phyloP scores from a whole-genome alignment of 78 protist species.

The Isochrysis galbana region DNA sequence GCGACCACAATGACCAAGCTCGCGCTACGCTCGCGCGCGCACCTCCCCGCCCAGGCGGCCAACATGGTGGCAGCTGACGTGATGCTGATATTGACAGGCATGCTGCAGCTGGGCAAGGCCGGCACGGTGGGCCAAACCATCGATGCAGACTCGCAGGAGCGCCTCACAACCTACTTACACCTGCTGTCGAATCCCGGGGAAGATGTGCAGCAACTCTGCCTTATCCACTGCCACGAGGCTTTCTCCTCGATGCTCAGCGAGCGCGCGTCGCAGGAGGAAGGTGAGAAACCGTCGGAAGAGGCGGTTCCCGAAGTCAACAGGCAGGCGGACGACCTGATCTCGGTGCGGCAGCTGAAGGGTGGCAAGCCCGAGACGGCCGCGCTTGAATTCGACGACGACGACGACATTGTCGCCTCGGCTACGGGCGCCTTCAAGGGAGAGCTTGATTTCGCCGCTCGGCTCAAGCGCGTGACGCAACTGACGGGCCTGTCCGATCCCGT shows the following conservation, averaged over 20 bases:
- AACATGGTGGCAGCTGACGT: conserved; percentile 60
- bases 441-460: conserved; percentile 31
- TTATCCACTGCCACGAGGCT: conserved; percentile 62
- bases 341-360: conserved; percentile 68
- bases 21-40: conserved; percentile 45
- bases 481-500: conserved; percentile 88
- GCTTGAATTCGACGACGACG: conserved; percentile 15
- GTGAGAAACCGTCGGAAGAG: not conserved
- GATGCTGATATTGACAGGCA: conserved; percentile 54
- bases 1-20: conserved; percentile 76
- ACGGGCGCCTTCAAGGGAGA: conserved; percentile 26
- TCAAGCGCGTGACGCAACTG: conserved; percentile 80
- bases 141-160: conserved; percentile 74
- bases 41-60: not conserved
- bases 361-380: not conserved
- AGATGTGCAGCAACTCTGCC: conserved; percentile 30
- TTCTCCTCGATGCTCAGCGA: conserved; percentile 35
- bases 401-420: conserved; percentile 38
- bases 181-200: conserved; percentile 24
- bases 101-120: conserved; percentile 64
- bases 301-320: not conserved
- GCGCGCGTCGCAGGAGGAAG: not conserved
- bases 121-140: conserved; percentile 21
- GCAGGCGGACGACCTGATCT: conserved; percentile 70
- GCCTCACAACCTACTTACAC: conserved; percentile 66